Conservation (phyloP, 179 eudicot species). For the Actinidia chinensis region DNA sequence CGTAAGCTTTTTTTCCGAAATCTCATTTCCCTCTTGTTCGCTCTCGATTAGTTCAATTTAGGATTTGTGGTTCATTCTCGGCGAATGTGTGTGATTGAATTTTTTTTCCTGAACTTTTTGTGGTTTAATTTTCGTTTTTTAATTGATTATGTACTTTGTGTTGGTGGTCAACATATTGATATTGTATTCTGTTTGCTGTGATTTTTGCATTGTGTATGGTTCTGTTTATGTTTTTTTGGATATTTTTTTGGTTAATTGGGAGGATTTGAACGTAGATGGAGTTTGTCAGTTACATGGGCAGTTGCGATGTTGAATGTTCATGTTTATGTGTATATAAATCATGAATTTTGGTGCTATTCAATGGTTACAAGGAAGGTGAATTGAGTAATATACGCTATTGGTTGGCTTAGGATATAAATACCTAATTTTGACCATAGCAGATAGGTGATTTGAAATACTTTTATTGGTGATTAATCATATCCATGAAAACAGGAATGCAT, state of each 20-base stretch:
- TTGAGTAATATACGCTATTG: background rate
- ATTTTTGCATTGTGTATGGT: background rate
- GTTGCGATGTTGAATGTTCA: background rate
- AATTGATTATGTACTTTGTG: background rate
- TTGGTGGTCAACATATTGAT: background rate
- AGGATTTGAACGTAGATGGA: background rate
- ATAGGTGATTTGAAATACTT: no score
- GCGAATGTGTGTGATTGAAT: background rate
- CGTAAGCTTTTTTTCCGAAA: slow-evolving; percentile 30
- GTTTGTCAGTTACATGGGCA: background rate
- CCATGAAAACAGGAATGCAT: no score
- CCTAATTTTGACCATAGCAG: no score
- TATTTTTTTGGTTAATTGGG: slow-evolving; percentile 11
- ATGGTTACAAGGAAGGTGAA: background rate
- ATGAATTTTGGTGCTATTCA: background rate
- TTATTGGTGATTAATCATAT: no score
- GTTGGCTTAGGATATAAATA: background rate
- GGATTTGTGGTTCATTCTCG: background rate
- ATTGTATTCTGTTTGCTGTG: background rate
- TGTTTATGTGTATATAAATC: background rate
- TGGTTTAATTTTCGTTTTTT: background rate
- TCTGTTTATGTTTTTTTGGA: background rate
- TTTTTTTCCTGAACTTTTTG: background rate
- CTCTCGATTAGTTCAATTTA: background rate
- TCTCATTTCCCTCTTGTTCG: background rate